Conservation (phyloP, 345 rosid genomes). For the Arabis alpina region DNA sequence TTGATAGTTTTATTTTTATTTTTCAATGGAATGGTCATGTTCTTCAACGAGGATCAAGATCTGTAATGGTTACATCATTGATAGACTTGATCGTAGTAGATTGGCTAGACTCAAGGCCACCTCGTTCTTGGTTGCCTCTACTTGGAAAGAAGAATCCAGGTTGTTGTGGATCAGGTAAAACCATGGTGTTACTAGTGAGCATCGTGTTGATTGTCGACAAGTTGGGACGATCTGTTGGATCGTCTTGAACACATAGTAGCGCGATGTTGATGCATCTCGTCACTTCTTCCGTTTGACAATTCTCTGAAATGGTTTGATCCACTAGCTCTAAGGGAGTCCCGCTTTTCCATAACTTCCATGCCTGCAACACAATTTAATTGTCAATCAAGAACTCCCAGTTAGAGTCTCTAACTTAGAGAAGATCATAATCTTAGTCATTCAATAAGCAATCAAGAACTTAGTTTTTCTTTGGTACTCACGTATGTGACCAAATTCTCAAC, state of each 20-base stretch:
- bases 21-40: not conserved
- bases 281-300: not conserved
- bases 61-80: slow-evolving; percentile 21
- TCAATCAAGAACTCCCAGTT: not conserved
- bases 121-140: not conserved
- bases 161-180: too few relatives aligned
- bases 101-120: not conserved
- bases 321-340: not conserved
- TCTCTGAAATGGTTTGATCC: not conserved
- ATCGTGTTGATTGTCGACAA: slow-evolving; percentile 5
- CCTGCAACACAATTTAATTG: not conserved
- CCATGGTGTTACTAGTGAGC: not conserved
- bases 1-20: too few relatives aligned
- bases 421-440: not conserved
- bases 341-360: slow-evolving; percentile 4
- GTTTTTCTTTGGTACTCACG: not conserved
- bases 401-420: too few relatives aligned
- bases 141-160: slow-evolving; percentile 13
- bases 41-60: slow-evolving; percentile 22
- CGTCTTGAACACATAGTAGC: not conserved
- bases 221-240: not conserved
- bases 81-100: not conserved
- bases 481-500: slow-evolving; percentile 27
- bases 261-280: slow-evolving; percentile 12
- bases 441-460: not conserved